Conservation (phyloP, 2,329 filamentous ascomycete species). For the Diaporthe helianthi region DNA sequence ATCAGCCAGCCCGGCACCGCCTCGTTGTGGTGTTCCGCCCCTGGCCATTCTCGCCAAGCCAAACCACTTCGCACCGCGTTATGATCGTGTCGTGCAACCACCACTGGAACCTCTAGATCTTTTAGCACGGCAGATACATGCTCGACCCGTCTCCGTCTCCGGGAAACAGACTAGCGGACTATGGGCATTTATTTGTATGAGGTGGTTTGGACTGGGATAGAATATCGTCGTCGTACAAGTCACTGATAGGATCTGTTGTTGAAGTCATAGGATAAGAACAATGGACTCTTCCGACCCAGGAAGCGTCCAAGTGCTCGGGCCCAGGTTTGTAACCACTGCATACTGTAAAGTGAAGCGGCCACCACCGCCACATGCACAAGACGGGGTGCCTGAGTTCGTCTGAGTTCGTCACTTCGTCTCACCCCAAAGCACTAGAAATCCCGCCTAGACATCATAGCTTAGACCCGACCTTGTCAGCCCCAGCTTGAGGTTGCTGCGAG, state of each 20-base stretch:
- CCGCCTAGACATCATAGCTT: conserved; percentile 50
- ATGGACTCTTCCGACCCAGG: neutral
- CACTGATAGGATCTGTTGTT: no score
- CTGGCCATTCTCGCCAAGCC: neutral
- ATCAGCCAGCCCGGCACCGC: neutral
- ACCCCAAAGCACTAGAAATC: no score
- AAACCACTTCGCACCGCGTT: neutral
- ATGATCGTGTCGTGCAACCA: neutral
- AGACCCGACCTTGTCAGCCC: conserved; percentile 23
- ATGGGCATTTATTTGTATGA: no score
- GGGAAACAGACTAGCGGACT: no score
- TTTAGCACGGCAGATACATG: neutral
- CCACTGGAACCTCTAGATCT: neutral
- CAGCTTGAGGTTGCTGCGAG: neutral
- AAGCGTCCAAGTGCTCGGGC: neutral
- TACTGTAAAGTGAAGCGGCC: no score
- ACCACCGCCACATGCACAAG: neutral
- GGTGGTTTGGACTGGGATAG: neutral
- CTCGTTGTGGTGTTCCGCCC: neutral
- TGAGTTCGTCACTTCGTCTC: neutral
- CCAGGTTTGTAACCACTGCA: no score
- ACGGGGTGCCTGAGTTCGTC: no score
- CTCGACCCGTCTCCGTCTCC: no score
- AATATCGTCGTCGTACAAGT: neutral
- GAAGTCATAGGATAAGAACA: no score